A percentile compares a stretch with the other conserved stretches of the same genome.
Evolutionary conservation across 2,329 filamentous ascomycete species (phyloP).

Genomic region (Paracoccidioides lutzii): DNA sequence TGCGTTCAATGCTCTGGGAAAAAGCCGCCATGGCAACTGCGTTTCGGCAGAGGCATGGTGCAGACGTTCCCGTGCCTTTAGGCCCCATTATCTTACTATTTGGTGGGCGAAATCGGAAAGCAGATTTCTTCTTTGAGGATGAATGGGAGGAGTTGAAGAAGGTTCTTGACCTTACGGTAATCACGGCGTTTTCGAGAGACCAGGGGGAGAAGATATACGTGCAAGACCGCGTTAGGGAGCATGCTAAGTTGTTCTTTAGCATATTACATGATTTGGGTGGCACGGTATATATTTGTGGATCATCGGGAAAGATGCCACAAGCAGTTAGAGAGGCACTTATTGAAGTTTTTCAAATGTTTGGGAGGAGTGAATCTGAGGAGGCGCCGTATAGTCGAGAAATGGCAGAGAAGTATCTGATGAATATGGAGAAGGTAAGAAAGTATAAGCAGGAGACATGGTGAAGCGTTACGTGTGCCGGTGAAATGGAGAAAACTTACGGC

Average conservation of each 20-base stretch:
- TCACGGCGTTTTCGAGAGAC: slow-evolving; percentile 59
- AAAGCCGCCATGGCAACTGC: slow-evolving; percentile 36
- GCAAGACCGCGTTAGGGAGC: slow-evolving; percentile 47
- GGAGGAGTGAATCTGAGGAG: slow-evolving; percentile 27
- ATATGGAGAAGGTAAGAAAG: slow-evolving; percentile 48
- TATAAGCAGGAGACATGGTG: slow-evolving; percentile 62
- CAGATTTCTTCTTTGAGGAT: slow-evolving; percentile 69
- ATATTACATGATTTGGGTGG: slow-evolving; percentile 40
- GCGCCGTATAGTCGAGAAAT: slow-evolving; percentile 27
- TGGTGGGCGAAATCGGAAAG: slow-evolving; percentile 59
- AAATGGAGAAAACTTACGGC: neutral
- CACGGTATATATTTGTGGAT: slow-evolving; percentile 40
- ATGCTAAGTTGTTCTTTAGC: slow-evolving; percentile 37
- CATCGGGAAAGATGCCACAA: slow-evolving; percentile 58
- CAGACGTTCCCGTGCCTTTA: slow-evolving; percentile 15
- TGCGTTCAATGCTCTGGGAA: slow-evolving; percentile 68
- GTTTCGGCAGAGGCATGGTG: slow-evolving; percentile 18
- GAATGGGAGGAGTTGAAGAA: slow-evolving; percentile 52
- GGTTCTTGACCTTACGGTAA: slow-evolving; percentile 38
- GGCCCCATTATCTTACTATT: slow-evolving; percentile 58
- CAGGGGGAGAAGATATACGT: slow-evolving; percentile 54
- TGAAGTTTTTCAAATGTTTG: slow-evolving; percentile 43
- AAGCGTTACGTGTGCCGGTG: neutral
- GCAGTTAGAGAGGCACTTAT: slow-evolving; percentile 54
- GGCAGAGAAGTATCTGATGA: slow-evolving; percentile 43